Evolutionary conservation across 1,139 yeast genomes (phyloP), one percentile per base, ranked within the genome.

Genomic region (Magnusiomyces suaveolens): DNA sequence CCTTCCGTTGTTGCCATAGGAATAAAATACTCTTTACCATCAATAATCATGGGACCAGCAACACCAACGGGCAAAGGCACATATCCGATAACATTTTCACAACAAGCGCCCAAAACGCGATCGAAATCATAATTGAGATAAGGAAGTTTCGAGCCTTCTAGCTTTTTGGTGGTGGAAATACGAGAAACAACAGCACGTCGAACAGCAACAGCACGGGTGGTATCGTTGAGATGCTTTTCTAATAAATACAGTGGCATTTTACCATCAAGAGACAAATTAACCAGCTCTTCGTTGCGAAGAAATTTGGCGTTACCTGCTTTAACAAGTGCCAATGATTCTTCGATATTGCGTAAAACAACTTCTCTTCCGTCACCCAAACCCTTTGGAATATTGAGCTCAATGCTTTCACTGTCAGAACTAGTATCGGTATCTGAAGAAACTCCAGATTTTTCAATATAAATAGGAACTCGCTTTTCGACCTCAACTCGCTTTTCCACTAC

Each of bases 1-100:
- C 99, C 99, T 75, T 92, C 99, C 52, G 98, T 92, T 32, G 99
- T 92, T 41, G 99, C 99, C 96, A 92, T 89, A 51, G 99, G 99
- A 62, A 92, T 83, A 70, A 87, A 95, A 68, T 79, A 85, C 51
- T 94, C 81, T 62, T 79, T 82, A 49, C 89, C 92, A 69, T 92
- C 98, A 65, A 92, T 87, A 56, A 87, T 75, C 68, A 94, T 73
- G 4, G 99, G 98, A 55, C 99, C 99, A 41, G 97, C 97, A 67
- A 94, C 85, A 69, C 99, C 98, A 57, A 92, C 88, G 12, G 98
- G 99, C 50, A 92, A 70, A 38, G 98, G 99, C 82, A 90, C 81
- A 68, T 78, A 92, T 44, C 98, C 99, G 70, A 92, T 87, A 57
- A 92, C 98, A 67, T 92, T 92, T 71, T 92, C 99, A 75, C 99